Evolutionary conservation across 352 stramenopile genomes (phyloP).

Genomic region (Phytopythium litorale): DNA sequence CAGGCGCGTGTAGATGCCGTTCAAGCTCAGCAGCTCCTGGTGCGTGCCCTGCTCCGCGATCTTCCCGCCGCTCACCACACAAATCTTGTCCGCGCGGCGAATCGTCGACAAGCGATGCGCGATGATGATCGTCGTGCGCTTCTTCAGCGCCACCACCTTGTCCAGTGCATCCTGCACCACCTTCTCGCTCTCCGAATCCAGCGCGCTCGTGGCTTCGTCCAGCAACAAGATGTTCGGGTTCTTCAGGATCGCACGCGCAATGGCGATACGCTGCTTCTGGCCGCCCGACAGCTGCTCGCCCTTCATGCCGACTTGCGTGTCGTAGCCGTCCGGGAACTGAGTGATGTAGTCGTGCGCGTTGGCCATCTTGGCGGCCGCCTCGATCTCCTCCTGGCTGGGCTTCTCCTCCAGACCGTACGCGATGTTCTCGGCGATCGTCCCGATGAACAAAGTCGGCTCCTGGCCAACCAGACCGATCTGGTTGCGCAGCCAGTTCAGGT

Average conservation of each 20-base stretch:
- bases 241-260: slow-evolving; percentile 55
- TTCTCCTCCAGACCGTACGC: slow-evolving; percentile 33
- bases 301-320: slow-evolving; percentile 40
- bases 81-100: slow-evolving; percentile 13
- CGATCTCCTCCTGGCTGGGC: slow-evolving; percentile 63
- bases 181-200: slow-evolving; percentile 75
- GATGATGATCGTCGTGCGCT: slow-evolving; percentile 78
- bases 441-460: slow-evolving; percentile 56
- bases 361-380: slow-evolving; percentile 37
- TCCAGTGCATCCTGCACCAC: slow-evolving; percentile 80
- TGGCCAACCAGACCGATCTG: slow-evolving; percentile 63
- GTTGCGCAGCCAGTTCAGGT: slow-evolving; percentile 53
- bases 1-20: slow-evolving; percentile 36
- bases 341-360: slow-evolving; percentile 53
- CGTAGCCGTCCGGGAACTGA: slow-evolving; percentile 82
- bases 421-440: slow-evolving; percentile 62
- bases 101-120: slow-evolving; percentile 88
- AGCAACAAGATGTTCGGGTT: slow-evolving; percentile 82
- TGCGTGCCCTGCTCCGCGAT: slow-evolving; percentile 47
- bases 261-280: slow-evolving; percentile 33
- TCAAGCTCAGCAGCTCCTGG: slow-evolving; percentile 33
- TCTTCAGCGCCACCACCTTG: slow-evolving; percentile 56
- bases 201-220: slow-evolving; percentile 81
- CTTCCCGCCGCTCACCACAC: slow-evolving; percentile 24
- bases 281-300: slow-evolving; percentile 29